These are phyloP conservation scores for Monoraphidium neglectum DNA, from an alignment of 139 green algal species.

Conservation along the genomic window DNA sequence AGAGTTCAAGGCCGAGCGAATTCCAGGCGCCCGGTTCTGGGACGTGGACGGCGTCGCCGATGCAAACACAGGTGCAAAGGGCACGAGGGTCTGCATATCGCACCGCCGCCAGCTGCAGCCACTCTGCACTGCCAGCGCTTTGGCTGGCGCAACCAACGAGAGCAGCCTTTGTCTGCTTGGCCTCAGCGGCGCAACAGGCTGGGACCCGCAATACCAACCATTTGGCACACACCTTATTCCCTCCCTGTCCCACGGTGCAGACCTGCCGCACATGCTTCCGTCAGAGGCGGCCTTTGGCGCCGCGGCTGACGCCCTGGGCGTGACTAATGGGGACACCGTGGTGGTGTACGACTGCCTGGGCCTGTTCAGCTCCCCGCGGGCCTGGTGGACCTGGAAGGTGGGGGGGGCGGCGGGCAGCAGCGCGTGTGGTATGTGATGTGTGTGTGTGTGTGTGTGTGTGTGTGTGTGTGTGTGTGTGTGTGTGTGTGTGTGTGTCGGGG, in stretches of 20 bases:
- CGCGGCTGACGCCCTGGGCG: slow-evolving; percentile 79
- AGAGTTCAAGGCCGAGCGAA: slow-evolving; percentile 69
- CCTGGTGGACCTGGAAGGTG: slow-evolving; percentile 85
- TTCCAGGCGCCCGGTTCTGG: slow-evolving; percentile 76
- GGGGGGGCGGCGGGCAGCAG: background rate
- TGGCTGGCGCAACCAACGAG: too few species aligned
- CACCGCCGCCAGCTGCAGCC: too few species aligned
- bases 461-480: too few species aligned
- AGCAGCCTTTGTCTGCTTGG: slow-evolving; percentile 2
- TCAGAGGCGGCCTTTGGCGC: slow-evolving; percentile 73
- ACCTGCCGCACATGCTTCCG: slow-evolving; percentile 81
- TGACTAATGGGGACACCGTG: slow-evolving; percentile 61
- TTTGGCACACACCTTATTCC: background rate
- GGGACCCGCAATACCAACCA: background rate
- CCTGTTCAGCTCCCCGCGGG: slow-evolving; percentile 85
- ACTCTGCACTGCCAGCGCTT: too few species aligned
- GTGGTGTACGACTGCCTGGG: slow-evolving; percentile 92
- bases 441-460: too few species aligned
- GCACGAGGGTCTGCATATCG: too few species aligned
- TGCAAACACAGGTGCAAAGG: too few species aligned
- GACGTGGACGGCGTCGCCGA: slow-evolving; percentile 68
- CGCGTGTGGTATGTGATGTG: background rate
- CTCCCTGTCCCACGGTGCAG: slow-evolving; percentile 3
- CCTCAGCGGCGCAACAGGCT: background rate
- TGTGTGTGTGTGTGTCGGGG: too few species aligned